These are phyloP conservation scores for Parsonsia alboflavescens DNA, from an alignment of 257 asterid genomes.

Conservation along the genomic window DNA sequence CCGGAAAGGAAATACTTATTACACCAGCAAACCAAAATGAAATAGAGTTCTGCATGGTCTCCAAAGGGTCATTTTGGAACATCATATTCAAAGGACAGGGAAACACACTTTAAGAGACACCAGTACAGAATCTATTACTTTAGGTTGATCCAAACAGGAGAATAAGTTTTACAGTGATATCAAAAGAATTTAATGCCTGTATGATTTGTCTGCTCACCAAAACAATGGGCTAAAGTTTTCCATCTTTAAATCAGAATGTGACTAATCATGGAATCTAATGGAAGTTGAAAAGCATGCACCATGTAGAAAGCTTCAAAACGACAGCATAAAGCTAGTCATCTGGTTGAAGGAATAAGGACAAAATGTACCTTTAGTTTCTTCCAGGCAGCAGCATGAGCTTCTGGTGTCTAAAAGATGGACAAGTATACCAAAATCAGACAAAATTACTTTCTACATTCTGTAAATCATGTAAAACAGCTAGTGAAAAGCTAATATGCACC, in stretches of 20 bases:
- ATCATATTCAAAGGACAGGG: background rate
- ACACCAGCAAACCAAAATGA: too few relatives aligned
- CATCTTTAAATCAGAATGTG: background rate
- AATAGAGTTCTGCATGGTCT: too few relatives aligned
- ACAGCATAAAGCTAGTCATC: too few relatives aligned
- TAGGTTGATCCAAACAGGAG: background rate
- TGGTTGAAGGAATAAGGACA: background rate
- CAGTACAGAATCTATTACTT: background rate
- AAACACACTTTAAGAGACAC: background rate
- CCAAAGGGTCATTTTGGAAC: background rate
- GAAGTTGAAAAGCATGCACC: too few relatives aligned
- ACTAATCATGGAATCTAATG: background rate
- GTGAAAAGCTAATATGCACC: conserved; percentile 36
- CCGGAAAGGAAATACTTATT: background rate
- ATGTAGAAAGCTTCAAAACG: too few relatives aligned
- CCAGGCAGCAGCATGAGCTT: conserved; percentile 82
- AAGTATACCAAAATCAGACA: conserved; percentile 18
- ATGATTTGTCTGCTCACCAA: background rate
- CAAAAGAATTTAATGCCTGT: background rate
- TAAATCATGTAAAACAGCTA: conserved; percentile 5
- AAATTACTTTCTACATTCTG: conserved; percentile 6
- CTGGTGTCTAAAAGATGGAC: conserved; percentile 63
- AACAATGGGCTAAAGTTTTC: background rate
- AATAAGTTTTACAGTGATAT: background rate
- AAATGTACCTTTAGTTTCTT: conserved; percentile 58